These are phyloP conservation scores for Suillus subalutaceus DNA, from an alignment of 768 basidiomycete species.

Conservation along the genomic window DNA sequence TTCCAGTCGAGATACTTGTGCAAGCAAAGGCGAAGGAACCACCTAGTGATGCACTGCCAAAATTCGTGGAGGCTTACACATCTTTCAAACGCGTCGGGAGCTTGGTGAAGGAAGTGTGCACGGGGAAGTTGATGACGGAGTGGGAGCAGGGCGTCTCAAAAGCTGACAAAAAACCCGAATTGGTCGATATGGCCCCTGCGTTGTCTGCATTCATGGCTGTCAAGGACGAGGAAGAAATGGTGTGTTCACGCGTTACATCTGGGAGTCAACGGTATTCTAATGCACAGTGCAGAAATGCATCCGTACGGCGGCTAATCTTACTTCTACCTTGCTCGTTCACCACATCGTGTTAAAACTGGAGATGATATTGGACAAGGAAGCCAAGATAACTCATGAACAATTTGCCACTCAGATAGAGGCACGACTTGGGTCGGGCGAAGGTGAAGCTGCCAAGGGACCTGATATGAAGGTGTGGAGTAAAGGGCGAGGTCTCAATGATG, in stretches of 20 bases:
- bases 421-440: slow-evolving; percentile 75
- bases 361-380: slow-evolving; percentile 88
- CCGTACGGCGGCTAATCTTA: slow-evolving; percentile 74
- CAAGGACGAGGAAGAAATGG: slow-evolving; percentile 92
- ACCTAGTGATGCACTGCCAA: slow-evolving; percentile 71
- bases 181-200: slow-evolving; percentile 76
- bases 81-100: slow-evolving; percentile 69
- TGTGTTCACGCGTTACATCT: slow-evolving; percentile 40
- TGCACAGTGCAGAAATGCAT: slow-evolving; percentile 64
- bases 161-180: slow-evolving; percentile 63
- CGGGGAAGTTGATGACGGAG: slow-evolving; percentile 85
- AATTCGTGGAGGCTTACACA: slow-evolving; percentile 65
- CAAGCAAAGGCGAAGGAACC: slow-evolving; percentile 83
- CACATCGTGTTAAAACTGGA: slow-evolving; percentile 89
- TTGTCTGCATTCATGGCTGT: slow-evolving; percentile 80
- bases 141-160: slow-evolving; percentile 73
- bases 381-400: slow-evolving; percentile 87
- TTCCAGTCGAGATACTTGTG: slow-evolving; percentile 76
- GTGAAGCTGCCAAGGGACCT: slow-evolving; percentile 72
- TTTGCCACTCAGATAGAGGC: slow-evolving; percentile 86
- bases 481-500: slow-evolving; percentile 72
- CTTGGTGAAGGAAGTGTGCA: slow-evolving; percentile 79
- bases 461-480: slow-evolving; percentile 94
- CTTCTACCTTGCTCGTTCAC: slow-evolving; percentile 82
- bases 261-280: slow-evolving; percentile 14